phyloP scores from a whole-genome alignment of 2,329 filamentous ascomycete genomes.

The Endoconidiophora polonica region DNA sequence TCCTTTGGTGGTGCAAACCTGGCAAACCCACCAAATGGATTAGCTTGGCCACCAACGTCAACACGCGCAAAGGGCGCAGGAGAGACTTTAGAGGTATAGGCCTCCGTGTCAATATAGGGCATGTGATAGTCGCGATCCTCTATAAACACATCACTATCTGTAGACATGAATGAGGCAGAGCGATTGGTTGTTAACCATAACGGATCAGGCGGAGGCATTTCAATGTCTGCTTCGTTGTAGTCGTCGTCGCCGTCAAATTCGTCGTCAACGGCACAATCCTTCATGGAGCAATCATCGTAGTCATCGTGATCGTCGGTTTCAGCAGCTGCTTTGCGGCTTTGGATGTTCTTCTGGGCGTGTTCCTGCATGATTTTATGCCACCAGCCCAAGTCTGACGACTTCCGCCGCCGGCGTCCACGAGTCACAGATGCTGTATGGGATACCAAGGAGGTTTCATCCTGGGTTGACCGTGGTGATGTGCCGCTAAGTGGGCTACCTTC shows the following conservation, averaged over 20 bases:
- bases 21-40: conserved; percentile 6
- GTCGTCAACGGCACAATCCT: conserved; percentile 15
- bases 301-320: background rate
- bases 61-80: no score
- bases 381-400: conserved; percentile 51
- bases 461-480: background rate
- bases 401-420: conserved; percentile 28
- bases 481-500: conserved; percentile 28
- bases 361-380: conserved; percentile 68
- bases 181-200: conserved; percentile 20
- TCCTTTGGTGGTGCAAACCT: conserved; percentile 1
- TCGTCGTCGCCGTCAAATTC: conserved; percentile 8
- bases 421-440: conserved; percentile 13
- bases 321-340: conserved; percentile 21
- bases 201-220: conserved; percentile 21
- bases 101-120: conserved; percentile 19
- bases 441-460: conserved; percentile 2
- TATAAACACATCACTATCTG: conserved; percentile 6
- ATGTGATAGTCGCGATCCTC: conserved; percentile 18
- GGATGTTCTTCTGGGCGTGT: conserved; percentile 50
- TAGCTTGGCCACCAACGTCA: background rate
- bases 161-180: conserved; percentile 1
- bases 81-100: background rate
- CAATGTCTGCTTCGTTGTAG: conserved; percentile 16
- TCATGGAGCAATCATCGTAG: conserved; percentile 15